Base-by-base conservation (phyloP, 345 rosid species). In the Salix purpurea region DNA sequence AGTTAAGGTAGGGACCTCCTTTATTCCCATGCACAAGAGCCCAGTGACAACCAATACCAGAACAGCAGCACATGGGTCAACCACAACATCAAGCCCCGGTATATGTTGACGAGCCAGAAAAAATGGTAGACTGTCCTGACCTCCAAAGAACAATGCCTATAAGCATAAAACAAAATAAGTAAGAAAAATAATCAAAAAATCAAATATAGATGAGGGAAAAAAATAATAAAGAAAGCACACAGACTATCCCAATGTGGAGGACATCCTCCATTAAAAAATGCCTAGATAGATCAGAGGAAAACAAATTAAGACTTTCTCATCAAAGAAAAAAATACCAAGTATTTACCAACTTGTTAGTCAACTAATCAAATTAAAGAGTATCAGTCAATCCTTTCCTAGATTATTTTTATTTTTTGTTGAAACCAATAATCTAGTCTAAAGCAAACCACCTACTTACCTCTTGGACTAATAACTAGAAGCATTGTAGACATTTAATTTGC, bases 101-200 rank as follows among this genome's bases (percentile, higher is more conserved):
- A 96, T 92, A 14, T 88, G 85, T 5, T 92, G 97, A 39, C 97
- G 98, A 7, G 96, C 93, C 61, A 96, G 80, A 78, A 96, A 77
- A 70, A 64, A 5, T 37, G 99, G 99, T 77, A 96, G 87, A 72
- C 90, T 90, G 75, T 87, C 86, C 44, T 75, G 87, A 81, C 99
- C 96, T 77, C 99, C 99, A 84, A 93, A 93, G 73, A 96, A 89
- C 85, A 93, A 58, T 65, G 97, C 96, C 99, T 96, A 74, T 23
- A 84, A 48, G 50, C 69, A 76, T 7, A 70, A 36, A 69, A 13
- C 2, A 81, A n/a, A 58, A 67, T 21, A 72, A 44, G 78, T 42
- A 48, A 65, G 48, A 39, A 71, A 44, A 46, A 61, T 64, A 7
- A 34, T 21, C 39, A 15, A 65, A 10, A n/a, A 58, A 1, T 58